Percentiles rank a stretch among this genome's conserved stretches.
Evolutionary conservation across 352 stramenopile species (phyloP).

Genomic region (Halophytophthora polymorphica): DNA sequence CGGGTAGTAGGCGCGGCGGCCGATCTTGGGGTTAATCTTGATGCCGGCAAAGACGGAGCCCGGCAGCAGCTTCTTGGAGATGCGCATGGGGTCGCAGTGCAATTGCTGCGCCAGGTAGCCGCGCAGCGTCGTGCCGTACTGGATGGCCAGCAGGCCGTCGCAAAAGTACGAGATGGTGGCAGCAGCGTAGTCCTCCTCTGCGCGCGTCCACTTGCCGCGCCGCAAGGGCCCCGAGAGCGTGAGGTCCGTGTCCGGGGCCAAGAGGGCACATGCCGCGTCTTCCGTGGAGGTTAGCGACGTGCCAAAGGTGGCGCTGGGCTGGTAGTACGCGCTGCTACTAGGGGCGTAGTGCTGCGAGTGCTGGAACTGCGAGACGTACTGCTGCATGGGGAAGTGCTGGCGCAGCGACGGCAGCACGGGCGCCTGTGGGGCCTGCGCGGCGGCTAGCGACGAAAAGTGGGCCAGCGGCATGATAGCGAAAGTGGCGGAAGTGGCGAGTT

Average conservation of each 20-base stretch:
- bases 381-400: conserved; percentile 25
- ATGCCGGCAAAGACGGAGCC: conserved; percentile 59
- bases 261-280: not conserved
- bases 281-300: conserved; percentile 5
- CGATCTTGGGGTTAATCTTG: conserved; percentile 75
- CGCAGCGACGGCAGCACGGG: conserved; percentile 28
- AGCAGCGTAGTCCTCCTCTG: conserved; percentile 63
- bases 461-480: conserved; percentile 25
- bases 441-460: conserved; percentile 25
- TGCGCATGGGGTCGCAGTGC: conserved; percentile 74
- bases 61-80: conserved; percentile 77
- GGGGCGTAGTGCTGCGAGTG: conserved; percentile 14
- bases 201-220: conserved; percentile 69
- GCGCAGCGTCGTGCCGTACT: conserved; percentile 72
- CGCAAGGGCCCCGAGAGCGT: conserved; percentile 39
- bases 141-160: conserved; percentile 54
- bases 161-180: conserved; percentile 74
- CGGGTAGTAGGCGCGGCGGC: conserved; percentile 64
- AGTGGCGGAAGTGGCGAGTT: not conserved
- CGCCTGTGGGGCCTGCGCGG: conserved; percentile 8
- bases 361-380: conserved; percentile 6
- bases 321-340: conserved; percentile 11
- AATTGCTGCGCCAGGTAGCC: conserved; percentile 67
- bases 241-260: conserved; percentile 11
- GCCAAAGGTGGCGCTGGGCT: not conserved